These are phyloP conservation scores for Aspergillus kassunensis DNA, from an alignment of 495 filamentous ascomycete species.

Conservation along the genomic window DNA sequence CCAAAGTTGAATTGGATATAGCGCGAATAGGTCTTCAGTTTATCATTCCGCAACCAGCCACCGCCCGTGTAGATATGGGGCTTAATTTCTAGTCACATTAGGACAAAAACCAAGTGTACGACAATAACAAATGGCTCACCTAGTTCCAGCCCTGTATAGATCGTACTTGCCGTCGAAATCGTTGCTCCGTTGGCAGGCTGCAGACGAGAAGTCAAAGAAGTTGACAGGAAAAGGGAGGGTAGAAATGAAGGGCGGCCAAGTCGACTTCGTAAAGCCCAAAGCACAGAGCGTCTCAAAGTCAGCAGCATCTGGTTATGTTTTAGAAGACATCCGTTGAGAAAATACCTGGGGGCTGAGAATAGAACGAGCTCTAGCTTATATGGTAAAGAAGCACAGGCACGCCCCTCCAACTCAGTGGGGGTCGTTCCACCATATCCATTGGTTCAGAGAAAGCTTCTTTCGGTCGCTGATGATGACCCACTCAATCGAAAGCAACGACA, in stretches of 20 bases:
- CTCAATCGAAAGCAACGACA: too few species aligned
- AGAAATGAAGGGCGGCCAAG: neutral
- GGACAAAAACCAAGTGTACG: neutral
- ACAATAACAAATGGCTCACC: neutral
- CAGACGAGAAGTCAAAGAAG: neutral
- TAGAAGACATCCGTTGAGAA: neutral
- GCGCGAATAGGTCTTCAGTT: constrained; percentile 26
- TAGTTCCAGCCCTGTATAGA: neutral
- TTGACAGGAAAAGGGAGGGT: neutral
- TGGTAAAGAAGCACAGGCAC: neutral
- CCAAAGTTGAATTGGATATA: constrained; percentile 37
- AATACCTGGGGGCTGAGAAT: neutral
- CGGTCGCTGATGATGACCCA: too few species aligned
- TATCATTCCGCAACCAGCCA: constrained; percentile 38
- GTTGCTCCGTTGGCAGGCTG: neutral
- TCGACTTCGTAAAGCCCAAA: constrained; percentile 1
- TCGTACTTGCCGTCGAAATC: neutral
- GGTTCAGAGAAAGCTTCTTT: too few species aligned
- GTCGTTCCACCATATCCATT: too few species aligned
- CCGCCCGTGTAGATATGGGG: constrained; percentile 38
- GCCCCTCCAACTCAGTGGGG: too few species aligned
- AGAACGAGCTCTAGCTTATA: neutral
- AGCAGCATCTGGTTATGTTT: neutral
- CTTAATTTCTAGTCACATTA: constrained; percentile 21
- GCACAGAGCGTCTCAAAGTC: neutral